These are phyloP conservation scores for Lasiosphaeriaceae sp. DNA, from an alignment of 495 filamentous ascomycete species.

Conservation along the genomic window DNA sequence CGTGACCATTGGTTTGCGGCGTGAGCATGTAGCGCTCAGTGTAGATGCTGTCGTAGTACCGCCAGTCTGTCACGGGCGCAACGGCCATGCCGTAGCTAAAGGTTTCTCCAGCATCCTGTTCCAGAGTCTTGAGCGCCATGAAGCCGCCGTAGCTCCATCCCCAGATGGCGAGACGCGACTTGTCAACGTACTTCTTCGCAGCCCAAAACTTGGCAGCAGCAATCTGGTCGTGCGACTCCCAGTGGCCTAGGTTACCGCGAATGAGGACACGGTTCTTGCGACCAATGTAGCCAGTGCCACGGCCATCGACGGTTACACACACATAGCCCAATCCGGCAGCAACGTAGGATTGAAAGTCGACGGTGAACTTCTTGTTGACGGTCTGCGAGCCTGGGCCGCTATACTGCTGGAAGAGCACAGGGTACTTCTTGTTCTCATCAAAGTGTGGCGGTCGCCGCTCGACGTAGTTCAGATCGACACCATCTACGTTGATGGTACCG, in stretches of 20 bases:
- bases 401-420: constrained; percentile 91
- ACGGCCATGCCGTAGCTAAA: constrained; percentile 98
- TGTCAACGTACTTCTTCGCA: constrained; percentile 77
- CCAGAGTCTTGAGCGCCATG: constrained; percentile 93
- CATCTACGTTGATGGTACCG: constrained; percentile 70
- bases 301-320: constrained; percentile 90
- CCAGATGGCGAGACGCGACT: constrained; percentile 83
- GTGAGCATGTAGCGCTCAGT: constrained; percentile 96
- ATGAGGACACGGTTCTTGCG: constrained; percentile 77
- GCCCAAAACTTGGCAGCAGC: constrained; percentile 84
- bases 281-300: constrained; percentile 89
- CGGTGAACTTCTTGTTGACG: constrained; percentile 73
- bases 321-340: constrained; percentile 87
- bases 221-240: constrained; percentile 88
- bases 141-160: constrained; percentile 98
- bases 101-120: constrained; percentile 81
- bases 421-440: constrained; percentile 78
- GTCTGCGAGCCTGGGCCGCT: constrained; percentile 85
- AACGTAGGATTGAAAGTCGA: constrained; percentile 90
- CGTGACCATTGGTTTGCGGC: constrained; percentile 71
- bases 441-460: constrained; percentile 92
- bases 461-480: constrained; percentile 74
- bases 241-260: constrained; percentile 77
- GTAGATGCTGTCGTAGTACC: constrained; percentile 92
- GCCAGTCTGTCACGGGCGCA: constrained; percentile 96